phyloP scores from a whole-genome alignment of 2,329 filamentous ascomycete genomes.

The Fonsecaea pugnacius region DNA sequence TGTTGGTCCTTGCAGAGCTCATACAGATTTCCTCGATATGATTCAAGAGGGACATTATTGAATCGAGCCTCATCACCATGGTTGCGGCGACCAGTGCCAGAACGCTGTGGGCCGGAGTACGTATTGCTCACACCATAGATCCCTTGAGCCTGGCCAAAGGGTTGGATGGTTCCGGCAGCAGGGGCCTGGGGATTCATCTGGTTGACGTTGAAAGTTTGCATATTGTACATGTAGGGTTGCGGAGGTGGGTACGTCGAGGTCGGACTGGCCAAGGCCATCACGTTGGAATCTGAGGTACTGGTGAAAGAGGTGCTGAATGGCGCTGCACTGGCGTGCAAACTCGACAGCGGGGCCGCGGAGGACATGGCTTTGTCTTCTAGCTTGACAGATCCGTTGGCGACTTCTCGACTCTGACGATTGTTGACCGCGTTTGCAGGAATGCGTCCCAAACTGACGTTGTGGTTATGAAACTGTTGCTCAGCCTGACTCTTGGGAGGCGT shows the following conservation, averaged over 20 bases:
- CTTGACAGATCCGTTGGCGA: conserved; percentile 47
- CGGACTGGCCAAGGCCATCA: conserved; percentile 42
- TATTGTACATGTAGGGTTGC: conserved; percentile 54
- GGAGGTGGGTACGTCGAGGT: conserved; percentile 47
- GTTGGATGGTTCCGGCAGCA: conserved; percentile 42
- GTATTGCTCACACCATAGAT: conserved; percentile 61
- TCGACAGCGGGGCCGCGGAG: conserved; percentile 23
- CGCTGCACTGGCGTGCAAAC: conserved; percentile 75
- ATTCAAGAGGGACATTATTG: conserved; percentile 79
- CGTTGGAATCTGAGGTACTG: conserved; percentile 42
- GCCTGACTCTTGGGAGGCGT: conserved; percentile 62
- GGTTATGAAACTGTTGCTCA: conserved; percentile 66
- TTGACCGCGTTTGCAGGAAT: conserved; percentile 70
- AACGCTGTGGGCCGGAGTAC: conserved; percentile 61
- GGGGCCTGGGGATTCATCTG: conserved; percentile 31
- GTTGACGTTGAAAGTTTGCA: conserved; percentile 39
- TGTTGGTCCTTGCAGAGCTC: conserved; percentile 96
- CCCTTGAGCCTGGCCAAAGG: conserved; percentile 59
- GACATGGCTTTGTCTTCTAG: conserved; percentile 31
- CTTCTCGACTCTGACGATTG: conserved; percentile 73
- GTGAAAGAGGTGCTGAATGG: conserved; percentile 72
- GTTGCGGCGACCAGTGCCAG: conserved; percentile 71
- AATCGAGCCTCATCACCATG: conserved; percentile 65
- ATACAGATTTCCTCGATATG: conserved; percentile 82
- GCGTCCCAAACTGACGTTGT: conserved; percentile 80